These are phyloP conservation scores for Ophiostoma sp. DNA, from an alignment of 2,329 filamentous ascomycete species.

Conservation along the genomic window DNA sequence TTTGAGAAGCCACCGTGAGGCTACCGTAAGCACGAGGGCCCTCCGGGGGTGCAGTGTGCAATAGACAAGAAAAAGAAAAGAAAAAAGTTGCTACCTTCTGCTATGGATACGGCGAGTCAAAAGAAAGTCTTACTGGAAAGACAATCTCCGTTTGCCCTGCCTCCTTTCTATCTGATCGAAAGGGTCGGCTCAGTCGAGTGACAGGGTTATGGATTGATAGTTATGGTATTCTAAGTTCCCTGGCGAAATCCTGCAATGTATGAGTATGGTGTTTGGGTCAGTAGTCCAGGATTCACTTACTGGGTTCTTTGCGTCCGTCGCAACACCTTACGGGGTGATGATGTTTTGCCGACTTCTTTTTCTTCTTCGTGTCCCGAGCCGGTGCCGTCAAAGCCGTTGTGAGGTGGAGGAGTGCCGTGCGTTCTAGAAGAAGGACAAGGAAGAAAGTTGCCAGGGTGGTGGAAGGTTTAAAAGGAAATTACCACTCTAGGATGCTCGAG, in stretches of 20 bases:
- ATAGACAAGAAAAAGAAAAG: not conserved
- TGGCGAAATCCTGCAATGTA: not conserved
- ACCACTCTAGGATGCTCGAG: conserved; percentile 13
- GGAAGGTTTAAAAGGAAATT: conserved; percentile 11
- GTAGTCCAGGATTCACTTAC: too few species aligned
- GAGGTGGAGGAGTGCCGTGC: not conserved
- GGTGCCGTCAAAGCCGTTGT: not conserved
- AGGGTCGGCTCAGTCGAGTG: not conserved
- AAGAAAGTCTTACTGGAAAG: not conserved
- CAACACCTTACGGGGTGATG: too few species aligned
- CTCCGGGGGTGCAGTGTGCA: not conserved
- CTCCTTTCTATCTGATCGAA: not conserved
- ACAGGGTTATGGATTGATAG: not conserved
- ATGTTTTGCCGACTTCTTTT: too few species aligned
- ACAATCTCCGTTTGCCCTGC: not conserved
- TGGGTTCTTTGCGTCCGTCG: too few species aligned
- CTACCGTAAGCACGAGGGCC: conserved; percentile 22
- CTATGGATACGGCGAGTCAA: not conserved
- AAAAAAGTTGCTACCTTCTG: not conserved
- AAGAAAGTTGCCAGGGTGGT: conserved; percentile 3
- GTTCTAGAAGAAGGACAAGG: not conserved
- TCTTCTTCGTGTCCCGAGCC: not conserved
- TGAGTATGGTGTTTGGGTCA: not conserved
- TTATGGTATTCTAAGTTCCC: too few species aligned
- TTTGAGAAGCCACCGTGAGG: conserved; percentile 1